Conservation (phyloP, 495 filamentous ascomycete species). For the Penicillium manginii region DNA sequence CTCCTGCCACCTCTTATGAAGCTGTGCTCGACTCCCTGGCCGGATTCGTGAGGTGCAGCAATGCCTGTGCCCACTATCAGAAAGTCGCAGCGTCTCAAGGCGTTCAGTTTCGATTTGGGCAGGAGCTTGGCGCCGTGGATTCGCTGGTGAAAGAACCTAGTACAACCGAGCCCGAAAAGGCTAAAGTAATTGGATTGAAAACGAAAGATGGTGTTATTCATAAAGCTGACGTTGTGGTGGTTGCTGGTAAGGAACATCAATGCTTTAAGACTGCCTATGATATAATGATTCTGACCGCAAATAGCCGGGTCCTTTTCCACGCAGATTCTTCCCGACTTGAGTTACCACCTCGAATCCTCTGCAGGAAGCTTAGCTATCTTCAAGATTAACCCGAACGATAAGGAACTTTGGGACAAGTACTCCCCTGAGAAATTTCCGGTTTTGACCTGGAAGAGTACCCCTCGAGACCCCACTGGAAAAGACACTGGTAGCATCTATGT, state of each 20-base stretch:
- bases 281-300: conserved; percentile 4
- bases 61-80: conserved; percentile 22
- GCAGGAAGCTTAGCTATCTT: conserved; percentile 21
- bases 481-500: conserved; percentile 27
- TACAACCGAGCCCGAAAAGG: conserved; percentile 14
- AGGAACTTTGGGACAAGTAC: conserved; percentile 21
- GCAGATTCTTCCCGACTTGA: conserved; percentile 18
- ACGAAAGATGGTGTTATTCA: conserved; percentile 17
- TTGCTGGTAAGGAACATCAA: conserved; percentile 20
- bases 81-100: conserved; percentile 16
- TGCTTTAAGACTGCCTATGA: neutral
- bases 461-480: conserved; percentile 17
- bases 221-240: conserved; percentile 17
- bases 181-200: conserved; percentile 16
- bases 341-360: conserved; percentile 25
- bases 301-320: conserved; percentile 26
- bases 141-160: conserved; percentile 17
- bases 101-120: conserved; percentile 18
- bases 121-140: conserved; percentile 11
- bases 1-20: conserved; percentile 12
- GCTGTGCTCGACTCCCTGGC: conserved; percentile 21
- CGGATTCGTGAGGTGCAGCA: conserved; percentile 24
- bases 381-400: conserved; percentile 20
- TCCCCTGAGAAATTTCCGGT: conserved; percentile 24
- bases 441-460: conserved; percentile 20